Percentiles rank a stretch among this genome's conserved stretches.
phyloP scores from a whole-genome alignment of 2,329 filamentous ascomycete genomes.

The Colletotrichum horii region DNA sequence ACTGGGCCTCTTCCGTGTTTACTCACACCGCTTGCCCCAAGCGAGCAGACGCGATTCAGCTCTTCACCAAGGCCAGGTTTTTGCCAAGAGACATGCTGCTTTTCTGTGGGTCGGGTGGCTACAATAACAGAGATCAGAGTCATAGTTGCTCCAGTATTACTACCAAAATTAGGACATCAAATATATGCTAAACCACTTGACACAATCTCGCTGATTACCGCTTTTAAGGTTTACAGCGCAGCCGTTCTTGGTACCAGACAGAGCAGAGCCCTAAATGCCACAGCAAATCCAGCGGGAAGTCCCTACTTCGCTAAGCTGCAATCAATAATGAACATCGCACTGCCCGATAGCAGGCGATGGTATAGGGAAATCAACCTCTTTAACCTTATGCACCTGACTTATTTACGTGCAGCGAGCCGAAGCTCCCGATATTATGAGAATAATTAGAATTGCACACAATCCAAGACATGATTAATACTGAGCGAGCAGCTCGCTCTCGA shows the following conservation, averaged over 20 bases:
- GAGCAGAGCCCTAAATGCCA: background rate
- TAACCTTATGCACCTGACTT: background rate
- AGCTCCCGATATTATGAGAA: background rate
- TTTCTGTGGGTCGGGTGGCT: background rate
- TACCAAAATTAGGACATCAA: background rate
- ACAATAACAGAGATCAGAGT: background rate
- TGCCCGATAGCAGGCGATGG: background rate
- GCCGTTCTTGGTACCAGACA: background rate
- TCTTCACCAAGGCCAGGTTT: background rate
- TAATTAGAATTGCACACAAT: background rate
- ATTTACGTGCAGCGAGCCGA: background rate
- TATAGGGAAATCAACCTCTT: background rate
- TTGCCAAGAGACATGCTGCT: background rate
- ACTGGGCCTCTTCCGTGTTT: background rate
- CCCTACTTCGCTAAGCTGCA: background rate
- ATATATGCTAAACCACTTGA: background rate
- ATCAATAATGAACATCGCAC: background rate
- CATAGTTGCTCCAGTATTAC: background rate
- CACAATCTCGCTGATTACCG: background rate
- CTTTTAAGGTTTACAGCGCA: background rate
- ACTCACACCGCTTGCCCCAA: fast-evolving
- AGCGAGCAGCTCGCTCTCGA: fast-evolving
- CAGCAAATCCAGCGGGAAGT: background rate
- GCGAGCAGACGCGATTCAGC: background rate
- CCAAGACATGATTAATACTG: background rate